Base-by-base conservation (phyloP, 2,329 filamentous ascomycete genomes). In the Aspergillus texensis region DNA sequence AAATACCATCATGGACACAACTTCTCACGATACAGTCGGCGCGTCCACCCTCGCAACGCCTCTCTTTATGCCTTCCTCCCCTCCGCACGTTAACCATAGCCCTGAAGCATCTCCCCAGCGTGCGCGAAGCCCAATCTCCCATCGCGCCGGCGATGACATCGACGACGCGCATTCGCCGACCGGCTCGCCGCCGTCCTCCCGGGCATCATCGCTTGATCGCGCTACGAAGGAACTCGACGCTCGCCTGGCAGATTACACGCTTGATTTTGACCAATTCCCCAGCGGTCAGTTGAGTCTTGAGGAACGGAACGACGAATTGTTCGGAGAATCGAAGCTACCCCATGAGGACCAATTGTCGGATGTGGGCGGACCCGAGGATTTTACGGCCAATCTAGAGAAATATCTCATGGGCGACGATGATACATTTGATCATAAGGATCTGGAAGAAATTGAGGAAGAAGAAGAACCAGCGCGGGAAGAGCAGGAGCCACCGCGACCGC, bases 1-100 rank as follows among this genome's bases (percentile, higher is more conserved):
- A 52, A 24, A 34, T 5, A 57, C 63, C 65, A 72, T 56, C 65
- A 80, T 80, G 78, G 72, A 76, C 67, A 71, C 77, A 55, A 74
- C 77, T 58, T 75, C 78, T 57, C 79, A 81, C 67, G 79, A 81
- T 60, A 80, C 77, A 8, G 74, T 80, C 61, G 78, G 78, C 48
- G 71, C 77, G 48, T 80, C 78, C 6, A 77, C 77, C 11, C 65
- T 80, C 24, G 74, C 71, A 14, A 79, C 73, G 4, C 77, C 78
- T 16, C 66, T 73, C 4, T 77, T 75, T 53, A 77, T 78, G 68
- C 73, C 75, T 26, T 77, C 77, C 0, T 78, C 77, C 1, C 77
- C 77, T 36, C 73, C 76, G 1, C 66, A 46, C 26, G 64, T 56
- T 28, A 30, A 45, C 10, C 54, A 43, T 19, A 34, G 57, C 32